A percentile compares a stretch with the other conserved stretches of the same genome.
Evolutionary conservation across 2,329 filamentous ascomycete genomes (phyloP).

Genomic region (Stemphylium beticola): DNA sequence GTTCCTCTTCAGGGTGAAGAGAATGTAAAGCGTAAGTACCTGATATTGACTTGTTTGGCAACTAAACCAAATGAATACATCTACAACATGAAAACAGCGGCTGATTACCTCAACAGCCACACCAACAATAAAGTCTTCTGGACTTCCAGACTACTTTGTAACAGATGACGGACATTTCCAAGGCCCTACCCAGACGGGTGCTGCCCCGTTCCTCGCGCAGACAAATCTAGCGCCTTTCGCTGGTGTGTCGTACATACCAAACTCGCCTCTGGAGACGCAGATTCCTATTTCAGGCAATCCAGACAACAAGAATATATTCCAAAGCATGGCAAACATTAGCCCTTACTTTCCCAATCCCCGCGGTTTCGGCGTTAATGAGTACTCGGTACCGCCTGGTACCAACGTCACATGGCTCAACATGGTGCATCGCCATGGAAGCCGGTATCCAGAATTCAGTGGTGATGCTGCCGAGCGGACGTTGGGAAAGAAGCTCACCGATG

Average conservation of each 20-base stretch:
- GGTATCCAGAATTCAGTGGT: constrained; percentile 69
- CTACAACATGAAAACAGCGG: neutral
- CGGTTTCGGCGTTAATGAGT: constrained; percentile 77
- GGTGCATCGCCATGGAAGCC: constrained; percentile 74
- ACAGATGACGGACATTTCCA: constrained; percentile 39
- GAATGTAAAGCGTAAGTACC: constrained; percentile 30
- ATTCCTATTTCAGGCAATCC: constrained; percentile 67
- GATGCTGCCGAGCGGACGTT: constrained; percentile 64
- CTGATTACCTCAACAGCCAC: constrained; percentile 23
- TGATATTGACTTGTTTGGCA: neutral
- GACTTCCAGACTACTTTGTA: constrained; percentile 42
- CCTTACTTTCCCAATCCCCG: constrained; percentile 71
- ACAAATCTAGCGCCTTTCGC: constrained; percentile 70
- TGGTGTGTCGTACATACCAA: constrained; percentile 68
- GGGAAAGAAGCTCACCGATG: constrained; percentile 61
- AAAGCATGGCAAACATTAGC: constrained; percentile 71
- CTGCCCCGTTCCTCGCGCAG: constrained; percentile 72
- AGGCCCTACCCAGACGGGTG: constrained; percentile 74
- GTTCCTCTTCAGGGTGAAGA: constrained; percentile 21
- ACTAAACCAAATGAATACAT: neutral
- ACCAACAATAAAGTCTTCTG: constrained; percentile 26
- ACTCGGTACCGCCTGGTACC: constrained; percentile 68
- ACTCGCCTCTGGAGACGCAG: constrained; percentile 73
- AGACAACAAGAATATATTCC: constrained; percentile 70
- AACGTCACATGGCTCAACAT: constrained; percentile 75